A percentile compares a stretch with the other conserved stretches of the same genome.
phyloP scores from a whole-genome alignment of 441 rosid species.

The Flueggea neowawraea region DNA sequence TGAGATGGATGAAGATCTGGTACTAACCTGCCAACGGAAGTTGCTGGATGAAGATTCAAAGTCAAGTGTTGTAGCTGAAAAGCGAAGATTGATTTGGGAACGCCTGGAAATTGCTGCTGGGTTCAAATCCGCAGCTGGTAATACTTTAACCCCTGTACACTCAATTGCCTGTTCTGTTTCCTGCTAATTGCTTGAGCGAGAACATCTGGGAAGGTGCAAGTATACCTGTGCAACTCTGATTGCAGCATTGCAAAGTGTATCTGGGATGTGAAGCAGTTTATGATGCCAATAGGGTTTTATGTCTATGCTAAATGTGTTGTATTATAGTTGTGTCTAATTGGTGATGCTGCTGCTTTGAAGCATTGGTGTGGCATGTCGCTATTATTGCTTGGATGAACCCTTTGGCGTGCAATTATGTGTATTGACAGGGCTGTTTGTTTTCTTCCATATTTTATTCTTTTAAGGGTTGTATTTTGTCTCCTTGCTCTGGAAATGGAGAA shows the following conservation, averaged over 20 bases:
- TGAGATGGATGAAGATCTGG: constrained; percentile 71
- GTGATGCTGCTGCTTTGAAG: constrained; percentile 19
- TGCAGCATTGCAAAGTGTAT: constrained; percentile 4
- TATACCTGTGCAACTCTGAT: constrained; percentile 14
- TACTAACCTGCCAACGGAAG: constrained; percentile 44
- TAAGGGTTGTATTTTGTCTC: constrained; percentile 19
- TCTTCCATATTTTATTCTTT: constrained; percentile 17
- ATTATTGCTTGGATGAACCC: constrained; percentile 14
- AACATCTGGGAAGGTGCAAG: constrained; percentile 1
- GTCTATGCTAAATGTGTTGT: constrained; percentile 29
- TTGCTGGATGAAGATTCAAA: constrained; percentile 50
- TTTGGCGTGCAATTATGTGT: constrained; percentile 27
- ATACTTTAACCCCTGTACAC: constrained; percentile 28
- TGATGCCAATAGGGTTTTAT: constrained; percentile 25
- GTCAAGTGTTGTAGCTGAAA: constrained; percentile 40
- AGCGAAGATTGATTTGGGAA: constrained; percentile 59
- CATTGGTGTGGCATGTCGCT: constrained; percentile 19
- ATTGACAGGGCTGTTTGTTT: constrained; percentile 17
- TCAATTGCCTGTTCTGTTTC: constrained; percentile 38
- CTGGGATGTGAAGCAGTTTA: constrained; percentile 3
- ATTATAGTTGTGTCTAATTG: constrained; percentile 20
- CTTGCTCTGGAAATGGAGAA: constrained; percentile 11
- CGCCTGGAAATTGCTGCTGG: constrained; percentile 54
- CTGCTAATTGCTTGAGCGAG: constrained; percentile 31
- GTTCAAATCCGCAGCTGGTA: constrained; percentile 29